phyloP scores from a whole-genome alignment of 208 protist species.

The Wallacemonas sp. region DNA sequence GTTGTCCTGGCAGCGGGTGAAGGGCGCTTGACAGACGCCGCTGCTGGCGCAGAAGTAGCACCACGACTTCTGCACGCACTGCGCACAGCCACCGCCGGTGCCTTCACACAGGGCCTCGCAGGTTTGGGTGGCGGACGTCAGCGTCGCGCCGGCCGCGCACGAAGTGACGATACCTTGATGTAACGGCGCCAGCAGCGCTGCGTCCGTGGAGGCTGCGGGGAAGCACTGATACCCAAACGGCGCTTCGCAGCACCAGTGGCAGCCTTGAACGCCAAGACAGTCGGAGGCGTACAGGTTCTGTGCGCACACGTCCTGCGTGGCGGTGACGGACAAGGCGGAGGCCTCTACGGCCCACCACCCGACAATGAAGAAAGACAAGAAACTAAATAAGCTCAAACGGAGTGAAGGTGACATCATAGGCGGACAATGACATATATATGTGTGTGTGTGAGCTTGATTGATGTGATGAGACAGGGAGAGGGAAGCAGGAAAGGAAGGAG shows the following conservation, averaged over 20 bases:
- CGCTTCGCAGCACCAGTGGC: conserved; percentile 41
- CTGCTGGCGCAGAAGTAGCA: conserved; percentile 15
- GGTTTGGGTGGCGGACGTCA: conserved; percentile 20
- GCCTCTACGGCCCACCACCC: not conserved
- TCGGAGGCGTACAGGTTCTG: conserved; percentile 21
- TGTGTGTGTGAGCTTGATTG: too few species aligned
- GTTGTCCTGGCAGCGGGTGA: not conserved
- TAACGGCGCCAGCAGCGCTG: not conserved
- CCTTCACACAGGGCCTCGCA: conserved; percentile 29
- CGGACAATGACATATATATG: too few species aligned
- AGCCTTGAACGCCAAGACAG: conserved; percentile 29
- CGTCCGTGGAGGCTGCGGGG: conserved; percentile 3
- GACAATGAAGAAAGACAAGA: not conserved
- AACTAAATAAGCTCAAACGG: too few species aligned
- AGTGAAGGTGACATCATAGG: too few species aligned
- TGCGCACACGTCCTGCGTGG: not conserved
- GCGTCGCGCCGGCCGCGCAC: conserved; percentile 22
- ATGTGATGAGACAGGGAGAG: too few species aligned
- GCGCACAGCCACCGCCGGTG: not conserved
- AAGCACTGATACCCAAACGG: conserved; percentile 39
- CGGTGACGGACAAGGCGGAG: not conserved
- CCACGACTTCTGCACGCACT: conserved; percentile 15
- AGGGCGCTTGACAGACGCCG: not conserved
- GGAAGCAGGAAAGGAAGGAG: too few species aligned
- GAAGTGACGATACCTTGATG: not conserved